These are phyloP conservation scores for Mycena leptocephala DNA, from an alignment of 768 basidiomycete species.

Conservation along the genomic window DNA sequence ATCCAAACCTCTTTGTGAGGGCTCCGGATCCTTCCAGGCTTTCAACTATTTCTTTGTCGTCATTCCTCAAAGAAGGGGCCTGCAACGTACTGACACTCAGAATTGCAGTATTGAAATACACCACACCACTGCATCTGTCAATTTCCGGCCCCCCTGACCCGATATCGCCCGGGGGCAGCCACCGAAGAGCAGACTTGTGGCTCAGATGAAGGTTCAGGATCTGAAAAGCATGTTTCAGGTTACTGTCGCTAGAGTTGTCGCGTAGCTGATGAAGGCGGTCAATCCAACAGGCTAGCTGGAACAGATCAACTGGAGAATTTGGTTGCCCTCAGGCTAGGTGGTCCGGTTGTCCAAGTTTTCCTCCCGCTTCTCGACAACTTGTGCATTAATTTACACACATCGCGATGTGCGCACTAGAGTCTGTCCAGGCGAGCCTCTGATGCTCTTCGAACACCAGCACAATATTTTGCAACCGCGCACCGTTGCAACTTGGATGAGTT, in stretches of 20 bases:
- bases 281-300: neutral
- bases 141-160: neutral
- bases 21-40: slow-evolving; percentile 5
- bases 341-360: neutral
- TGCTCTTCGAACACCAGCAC: slow-evolving; percentile 12
- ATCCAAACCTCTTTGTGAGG: neutral
- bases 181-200: neutral
- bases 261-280: neutral
- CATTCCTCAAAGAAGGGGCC: neutral
- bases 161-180: neutral
- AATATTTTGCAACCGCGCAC: neutral
- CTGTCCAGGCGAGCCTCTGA: neutral
- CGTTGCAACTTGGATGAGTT: neutral
- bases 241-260: too few relatives aligned
- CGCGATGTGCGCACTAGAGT: neutral
- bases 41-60: neutral
- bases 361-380: neutral
- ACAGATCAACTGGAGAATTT: neutral
- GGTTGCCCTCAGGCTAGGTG: neutral
- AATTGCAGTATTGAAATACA: neutral
- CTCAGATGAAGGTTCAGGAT: neutral
- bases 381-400: neutral
- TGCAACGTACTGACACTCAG: neutral
- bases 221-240: neutral
- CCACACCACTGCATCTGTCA: neutral